Evolutionary conservation across 2,329 filamentous ascomycete genomes (phyloP).

Genomic region (Colletotrichum sp.): DNA sequence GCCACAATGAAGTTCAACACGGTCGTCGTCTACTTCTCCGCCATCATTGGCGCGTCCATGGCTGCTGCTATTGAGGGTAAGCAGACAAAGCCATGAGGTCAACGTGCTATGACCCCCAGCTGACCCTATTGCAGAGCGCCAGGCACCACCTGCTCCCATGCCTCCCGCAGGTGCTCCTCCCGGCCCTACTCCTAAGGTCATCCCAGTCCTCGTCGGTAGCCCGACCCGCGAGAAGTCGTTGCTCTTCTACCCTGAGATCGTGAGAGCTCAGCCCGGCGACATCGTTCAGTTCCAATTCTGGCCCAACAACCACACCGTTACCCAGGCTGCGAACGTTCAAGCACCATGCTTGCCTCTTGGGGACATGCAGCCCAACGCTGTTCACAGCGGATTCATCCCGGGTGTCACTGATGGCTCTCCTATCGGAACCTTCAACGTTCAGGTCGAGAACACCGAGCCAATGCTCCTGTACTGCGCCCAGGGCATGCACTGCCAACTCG

Average conservation of each 20-base stretch:
- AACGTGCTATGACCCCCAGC: background rate
- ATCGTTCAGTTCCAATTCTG: slow-evolving; percentile 49
- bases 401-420: slow-evolving; percentile 36
- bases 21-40: background rate
- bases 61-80: slow-evolving; percentile 1
- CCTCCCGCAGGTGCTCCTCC: background rate
- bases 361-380: slow-evolving; percentile 30
- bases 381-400: slow-evolving; percentile 47
- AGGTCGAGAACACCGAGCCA: slow-evolving; percentile 46
- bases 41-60: background rate
- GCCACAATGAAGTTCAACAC: slow-evolving; percentile 4
- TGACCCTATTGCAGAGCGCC: background rate
- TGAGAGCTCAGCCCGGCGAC: slow-evolving; percentile 39
- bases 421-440: slow-evolving; percentile 52
- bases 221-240: slow-evolving; percentile 53
- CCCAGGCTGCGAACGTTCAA: slow-evolving; percentile 37
- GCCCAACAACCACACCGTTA: slow-evolving; percentile 48
- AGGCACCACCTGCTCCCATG: background rate
- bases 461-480: slow-evolving; percentile 58
- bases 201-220: slow-evolving; percentile 61
- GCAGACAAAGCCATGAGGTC: fast-evolving
- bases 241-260: slow-evolving; percentile 43
- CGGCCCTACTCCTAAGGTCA: slow-evolving; percentile 13
- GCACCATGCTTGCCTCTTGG: slow-evolving; percentile 53
- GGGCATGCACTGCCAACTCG: slow-evolving; percentile 51